Percentiles rank a stretch among this genome's conserved stretches.
These are phyloP conservation scores for Metschnikowia cerradonensis DNA, from an alignment of 805 yeast species.

Conservation along the genomic window DNA sequence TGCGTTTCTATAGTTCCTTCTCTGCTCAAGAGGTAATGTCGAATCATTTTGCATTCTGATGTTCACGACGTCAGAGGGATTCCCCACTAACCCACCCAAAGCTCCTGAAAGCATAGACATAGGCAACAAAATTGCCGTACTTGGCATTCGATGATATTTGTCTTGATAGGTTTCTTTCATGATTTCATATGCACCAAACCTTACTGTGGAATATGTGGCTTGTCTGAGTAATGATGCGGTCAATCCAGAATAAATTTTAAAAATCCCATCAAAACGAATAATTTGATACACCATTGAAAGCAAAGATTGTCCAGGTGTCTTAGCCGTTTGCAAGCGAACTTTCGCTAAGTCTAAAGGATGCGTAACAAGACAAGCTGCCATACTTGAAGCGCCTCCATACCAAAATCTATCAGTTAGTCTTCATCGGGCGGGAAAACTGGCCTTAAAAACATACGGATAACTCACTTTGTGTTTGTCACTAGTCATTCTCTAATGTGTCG, in stretches of 20 bases:
- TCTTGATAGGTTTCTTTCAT: constrained; percentile 53
- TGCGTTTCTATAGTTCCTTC: constrained; percentile 75
- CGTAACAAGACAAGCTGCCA: constrained; percentile 61
- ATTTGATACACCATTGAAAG: constrained; percentile 59
- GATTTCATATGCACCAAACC: constrained; percentile 83
- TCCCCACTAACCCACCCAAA: constrained; percentile 80
- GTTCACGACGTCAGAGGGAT: constrained; percentile 83
- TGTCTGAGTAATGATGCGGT: constrained; percentile 81
- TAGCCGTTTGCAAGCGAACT: constrained; percentile 80
- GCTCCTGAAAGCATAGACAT: constrained; percentile 85
- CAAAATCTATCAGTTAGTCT: constrained; percentile 40
- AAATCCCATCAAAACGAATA: constrained; percentile 57
- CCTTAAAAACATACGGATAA: constrained; percentile 17
- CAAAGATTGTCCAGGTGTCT: constrained; percentile 59
- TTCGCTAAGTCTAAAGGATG: constrained; percentile 88
- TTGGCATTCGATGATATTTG: constrained; percentile 42
- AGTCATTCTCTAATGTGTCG: constrained; percentile 8
- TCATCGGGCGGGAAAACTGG: not conserved
- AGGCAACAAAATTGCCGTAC: constrained; percentile 60
- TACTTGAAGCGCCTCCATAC: constrained; percentile 69
- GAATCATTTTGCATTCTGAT: constrained; percentile 90
- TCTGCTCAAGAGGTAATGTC: constrained; percentile 55
- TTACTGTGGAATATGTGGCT: constrained; percentile 80
- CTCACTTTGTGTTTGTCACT: constrained; percentile 15
- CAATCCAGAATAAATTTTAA: constrained; percentile 74